These are phyloP conservation scores for Ogataea dorogensis DNA, from an alignment of 805 yeast genomes.

Conservation along the genomic window DNA sequence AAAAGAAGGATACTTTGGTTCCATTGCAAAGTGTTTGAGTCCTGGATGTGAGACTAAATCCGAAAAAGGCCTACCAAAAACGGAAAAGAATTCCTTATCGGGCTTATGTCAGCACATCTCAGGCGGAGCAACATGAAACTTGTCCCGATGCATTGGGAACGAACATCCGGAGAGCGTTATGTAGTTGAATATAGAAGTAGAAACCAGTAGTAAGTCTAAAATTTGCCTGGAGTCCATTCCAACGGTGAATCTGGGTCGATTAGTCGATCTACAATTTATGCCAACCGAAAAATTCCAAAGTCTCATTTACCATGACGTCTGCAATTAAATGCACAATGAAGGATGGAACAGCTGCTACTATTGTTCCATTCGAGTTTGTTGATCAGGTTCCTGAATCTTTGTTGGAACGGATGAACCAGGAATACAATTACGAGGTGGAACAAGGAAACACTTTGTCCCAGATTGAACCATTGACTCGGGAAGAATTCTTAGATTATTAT, in stretches of 20 bases:
- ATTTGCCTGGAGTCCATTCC: no score
- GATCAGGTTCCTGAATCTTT: slow-evolving; percentile 51
- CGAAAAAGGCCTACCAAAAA: slow-evolving; percentile 8
- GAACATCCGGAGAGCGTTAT: no score
- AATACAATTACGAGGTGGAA: slow-evolving; percentile 64
- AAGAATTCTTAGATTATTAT: slow-evolving; percentile 65
- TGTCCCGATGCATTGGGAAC: no score
- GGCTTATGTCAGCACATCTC: slow-evolving; percentile 1
- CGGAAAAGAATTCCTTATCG: slow-evolving; percentile 12
- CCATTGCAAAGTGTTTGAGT: no score
- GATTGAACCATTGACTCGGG: slow-evolving; percentile 37
- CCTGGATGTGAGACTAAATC: no score
- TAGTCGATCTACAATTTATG: no score
- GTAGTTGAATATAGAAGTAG: no score
- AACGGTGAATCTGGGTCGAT: no score
- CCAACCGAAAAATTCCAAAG: neutral
- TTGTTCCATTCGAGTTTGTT: slow-evolving; percentile 55
- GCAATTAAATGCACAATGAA: slow-evolving; percentile 23
- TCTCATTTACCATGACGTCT: neutral
- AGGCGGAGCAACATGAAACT: no score
- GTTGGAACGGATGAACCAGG: slow-evolving; percentile 43
- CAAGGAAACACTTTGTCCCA: slow-evolving; percentile 79
- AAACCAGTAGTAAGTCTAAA: no score
- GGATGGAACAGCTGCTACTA: slow-evolving; percentile 40
- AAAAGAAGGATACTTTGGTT: slow-evolving; percentile 18